Percentiles rank a stretch among this genome's conserved stretches.
phyloP scores from a whole-genome alignment of 306 rosid species.

The Cicer arietinum region DNA sequence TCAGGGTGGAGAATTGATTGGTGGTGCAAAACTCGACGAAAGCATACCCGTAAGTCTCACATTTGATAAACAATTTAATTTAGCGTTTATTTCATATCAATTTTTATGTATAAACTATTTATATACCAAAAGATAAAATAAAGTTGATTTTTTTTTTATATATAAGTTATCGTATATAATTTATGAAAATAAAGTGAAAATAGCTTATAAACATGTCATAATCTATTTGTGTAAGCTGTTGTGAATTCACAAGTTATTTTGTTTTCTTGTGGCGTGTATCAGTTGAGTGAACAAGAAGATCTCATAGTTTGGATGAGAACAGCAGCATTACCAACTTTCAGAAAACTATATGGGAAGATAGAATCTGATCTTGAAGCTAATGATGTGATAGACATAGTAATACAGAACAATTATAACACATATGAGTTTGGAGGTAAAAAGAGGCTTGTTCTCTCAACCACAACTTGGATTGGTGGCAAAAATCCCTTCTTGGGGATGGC shows the following conservation, averaged over 20 bases:
- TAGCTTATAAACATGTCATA: neutral
- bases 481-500: conserved; percentile 77
- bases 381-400: conserved; percentile 58
- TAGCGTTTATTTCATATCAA: neutral
- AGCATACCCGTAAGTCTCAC: conserved; percentile 61
- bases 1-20: conserved; percentile 59
- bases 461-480: conserved; percentile 88
- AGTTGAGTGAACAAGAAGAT: conserved; percentile 87
- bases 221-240: too few relatives aligned
- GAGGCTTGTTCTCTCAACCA: conserved; percentile 75
- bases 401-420: conserved; percentile 82
- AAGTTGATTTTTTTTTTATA: neutral
- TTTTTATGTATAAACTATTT: neutral
- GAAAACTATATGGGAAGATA: conserved; percentile 86
- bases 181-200: neutral
- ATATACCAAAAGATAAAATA: neutral
- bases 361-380: conserved; percentile 71
- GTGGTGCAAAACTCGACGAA: conserved; percentile 75
- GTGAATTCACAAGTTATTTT: neutral
- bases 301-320: conserved; percentile 97
- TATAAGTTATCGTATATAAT: too few relatives aligned
- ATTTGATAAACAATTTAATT: neutral
- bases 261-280: conserved; percentile 42
- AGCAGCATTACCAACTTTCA: conserved; percentile 79
- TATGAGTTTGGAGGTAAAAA: conserved; percentile 77